Evolutionary conservation across 768 basidiomycete species (phyloP), one percentile per base, ranked within the genome.

Genomic region (Candolleomyces eurysporus): DNA sequence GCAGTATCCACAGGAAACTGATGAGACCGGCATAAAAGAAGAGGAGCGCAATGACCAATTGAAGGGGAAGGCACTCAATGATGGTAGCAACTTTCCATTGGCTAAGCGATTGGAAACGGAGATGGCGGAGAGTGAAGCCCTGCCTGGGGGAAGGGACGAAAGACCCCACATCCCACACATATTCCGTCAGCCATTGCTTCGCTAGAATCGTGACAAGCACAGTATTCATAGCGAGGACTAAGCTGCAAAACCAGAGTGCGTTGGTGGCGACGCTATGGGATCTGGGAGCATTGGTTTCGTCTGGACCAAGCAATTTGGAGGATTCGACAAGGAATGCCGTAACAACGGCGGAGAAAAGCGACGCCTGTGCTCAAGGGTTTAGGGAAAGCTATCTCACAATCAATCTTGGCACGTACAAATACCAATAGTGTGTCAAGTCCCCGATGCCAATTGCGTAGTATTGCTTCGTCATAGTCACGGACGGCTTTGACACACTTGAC

Each of bases 311-410:
- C 45, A 42, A 42, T 26, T 50, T 9, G 21, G 57, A 45, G 6
- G 60, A 40, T 39, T 53, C 53, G 42, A 61, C 5, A 6, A 49
- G 13, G 54, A 45, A 61, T 3, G 50, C 60, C 19, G 60, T 39
- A 4, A 61, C 54, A 42, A 57, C 42, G n/a, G 54, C 60, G 16
- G 54, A 61, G 60, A 61, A 61, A 7, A 61, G 39, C 17, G 39
- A 36, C 8, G 60, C 53, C 60, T 61, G 22, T 16, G 6, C 11
- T 11, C 21, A 13, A n/a, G 11, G 22, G 51, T 32, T 17, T 2
- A 45, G n/a, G 57, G 2, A 11, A 11, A 21, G 26, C 21, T 11
- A 22, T 10, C 26, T n/a, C 5, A 57, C 5, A 2, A 45, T 17
- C 8, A 42, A 26, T 26, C 26, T 4, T 26, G 26, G 2, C 9